Evolutionary conservation across 768 basidiomycete genomes (phyloP).

Genomic region (Crassisporium funariophilum): DNA sequence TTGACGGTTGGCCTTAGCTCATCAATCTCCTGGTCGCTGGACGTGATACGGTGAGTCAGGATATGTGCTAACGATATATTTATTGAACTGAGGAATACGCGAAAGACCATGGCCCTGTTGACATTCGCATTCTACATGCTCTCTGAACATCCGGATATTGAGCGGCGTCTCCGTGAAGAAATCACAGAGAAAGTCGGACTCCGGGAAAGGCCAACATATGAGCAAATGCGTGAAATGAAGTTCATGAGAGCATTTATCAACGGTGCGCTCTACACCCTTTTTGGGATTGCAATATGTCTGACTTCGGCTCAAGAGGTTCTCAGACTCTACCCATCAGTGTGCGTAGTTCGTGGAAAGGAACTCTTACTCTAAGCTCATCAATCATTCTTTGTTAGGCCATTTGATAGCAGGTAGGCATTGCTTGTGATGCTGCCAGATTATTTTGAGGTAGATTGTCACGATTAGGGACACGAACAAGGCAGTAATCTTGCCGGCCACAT

Average conservation of each 20-base stretch:
- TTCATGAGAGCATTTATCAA: slow-evolving; percentile 37
- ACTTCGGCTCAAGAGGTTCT: slow-evolving; percentile 38
- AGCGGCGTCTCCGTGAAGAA: slow-evolving; percentile 42
- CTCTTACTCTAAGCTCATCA: neutral
- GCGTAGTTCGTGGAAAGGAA: slow-evolving; percentile 10
- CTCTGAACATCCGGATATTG: slow-evolving; percentile 43
- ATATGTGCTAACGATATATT: neutral
- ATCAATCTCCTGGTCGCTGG: slow-evolving; percentile 22
- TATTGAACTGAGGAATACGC: neutral
- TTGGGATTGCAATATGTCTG: neutral
- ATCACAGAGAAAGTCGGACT: slow-evolving; percentile 41
- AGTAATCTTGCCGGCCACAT: slow-evolving; percentile 45
- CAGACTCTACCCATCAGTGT: slow-evolving; percentile 42
- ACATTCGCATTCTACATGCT: slow-evolving; percentile 49
- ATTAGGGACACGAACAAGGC: slow-evolving; percentile 46
- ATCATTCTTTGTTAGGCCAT: slow-evolving; percentile 19
- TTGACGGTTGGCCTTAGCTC: slow-evolving; percentile 7
- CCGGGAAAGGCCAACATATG: slow-evolving; percentile 39
- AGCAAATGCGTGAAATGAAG: slow-evolving; percentile 50
- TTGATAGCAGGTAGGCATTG: slow-evolving; percentile 29
- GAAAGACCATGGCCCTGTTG: slow-evolving; percentile 40
- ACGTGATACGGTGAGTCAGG: slow-evolving; percentile 33
- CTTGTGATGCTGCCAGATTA: no score
- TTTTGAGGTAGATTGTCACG: no score
- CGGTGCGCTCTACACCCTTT: slow-evolving; percentile 20